Conservation (phyloP, 805 yeast genomes). For the Wickerhamiella bombiphila region DNA sequence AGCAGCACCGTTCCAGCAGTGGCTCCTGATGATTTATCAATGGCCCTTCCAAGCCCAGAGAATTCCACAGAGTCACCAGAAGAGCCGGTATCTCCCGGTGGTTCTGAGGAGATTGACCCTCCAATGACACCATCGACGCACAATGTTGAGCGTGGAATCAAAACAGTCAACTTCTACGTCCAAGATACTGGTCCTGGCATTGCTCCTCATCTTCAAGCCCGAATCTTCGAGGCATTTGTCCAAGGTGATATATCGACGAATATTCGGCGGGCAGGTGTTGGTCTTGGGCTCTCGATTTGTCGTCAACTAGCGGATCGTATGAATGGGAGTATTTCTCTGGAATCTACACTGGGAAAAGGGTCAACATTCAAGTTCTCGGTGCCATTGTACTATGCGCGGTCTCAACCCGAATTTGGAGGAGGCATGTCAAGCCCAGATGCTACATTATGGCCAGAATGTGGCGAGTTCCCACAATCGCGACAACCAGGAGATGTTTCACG, state of each 20-base stretch:
- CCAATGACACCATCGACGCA: background rate
- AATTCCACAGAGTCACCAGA: conserved; percentile 1
- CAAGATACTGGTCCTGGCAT: conserved; percentile 93
- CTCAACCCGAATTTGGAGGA: conserved; percentile 2
- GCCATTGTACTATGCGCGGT: conserved; percentile 17
- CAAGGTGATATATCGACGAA: conserved; percentile 94
- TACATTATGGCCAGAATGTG: conserved; percentile 8
- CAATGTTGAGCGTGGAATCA: background rate
- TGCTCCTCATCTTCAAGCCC: conserved; percentile 61
- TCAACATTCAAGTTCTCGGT: conserved; percentile 70
- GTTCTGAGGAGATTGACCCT: background rate
- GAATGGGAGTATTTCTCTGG: conserved; percentile 69
- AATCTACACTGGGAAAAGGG: conserved; percentile 68
- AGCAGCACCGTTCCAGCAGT: background rate
- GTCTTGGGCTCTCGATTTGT: conserved; percentile 80
- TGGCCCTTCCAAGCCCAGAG: background rate
- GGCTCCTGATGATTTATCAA: background rate
- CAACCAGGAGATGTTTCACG: background rate
- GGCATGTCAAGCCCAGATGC: conserved; percentile 1
- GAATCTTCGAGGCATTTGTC: conserved; percentile 89
- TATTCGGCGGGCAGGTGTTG: conserved; percentile 90
- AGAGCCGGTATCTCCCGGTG: background rate
- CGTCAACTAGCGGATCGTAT: conserved; percentile 80
- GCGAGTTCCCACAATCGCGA: background rate
- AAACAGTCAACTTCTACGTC: conserved; percentile 48